Conservation (phyloP, 257 asterid species). For the Lycium ferocissimum region DNA sequence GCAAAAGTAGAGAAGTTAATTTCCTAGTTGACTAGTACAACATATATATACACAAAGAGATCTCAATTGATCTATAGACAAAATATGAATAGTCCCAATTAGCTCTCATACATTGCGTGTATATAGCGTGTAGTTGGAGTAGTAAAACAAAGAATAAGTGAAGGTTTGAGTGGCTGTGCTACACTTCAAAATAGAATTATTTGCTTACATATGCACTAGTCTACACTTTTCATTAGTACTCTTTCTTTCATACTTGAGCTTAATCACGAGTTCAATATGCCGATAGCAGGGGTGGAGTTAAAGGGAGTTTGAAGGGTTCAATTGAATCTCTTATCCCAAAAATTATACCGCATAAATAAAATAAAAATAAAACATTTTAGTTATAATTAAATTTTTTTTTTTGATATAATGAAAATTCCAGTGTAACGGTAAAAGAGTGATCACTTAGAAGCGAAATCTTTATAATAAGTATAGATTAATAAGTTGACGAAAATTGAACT, state of each 20-base stretch:
- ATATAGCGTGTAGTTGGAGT: conserved; percentile 45
- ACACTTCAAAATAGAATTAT: conserved; percentile 50
- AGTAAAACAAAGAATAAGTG: conserved; percentile 59
- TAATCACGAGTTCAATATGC: no score
- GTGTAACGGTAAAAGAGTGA: no score
- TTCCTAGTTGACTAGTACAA: conserved; percentile 50
- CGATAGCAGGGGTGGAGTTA: no score
- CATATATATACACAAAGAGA: neutral
- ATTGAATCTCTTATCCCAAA: no score
- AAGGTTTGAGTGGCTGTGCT: conserved; percentile 47
- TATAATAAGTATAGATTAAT: no score
- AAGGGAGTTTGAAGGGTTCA: no score
- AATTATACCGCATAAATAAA: no score
- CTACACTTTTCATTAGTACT: neutral
- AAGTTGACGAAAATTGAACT: no score
- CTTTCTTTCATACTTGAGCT: neutral
- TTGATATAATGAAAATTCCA: no score
- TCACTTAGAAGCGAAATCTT: no score
- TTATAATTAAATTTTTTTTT: no score
- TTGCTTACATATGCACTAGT: conserved; percentile 36
- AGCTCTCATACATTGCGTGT: conserved; percentile 20
- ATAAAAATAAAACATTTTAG: no score
- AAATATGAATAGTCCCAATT: neutral
- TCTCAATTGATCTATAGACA: neutral
- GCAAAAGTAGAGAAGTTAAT: conserved; percentile 36